Evolutionary conservation across 1,284 basidiomycete genomes (phyloP).

Genomic region (Rhizoctonia solani): DNA sequence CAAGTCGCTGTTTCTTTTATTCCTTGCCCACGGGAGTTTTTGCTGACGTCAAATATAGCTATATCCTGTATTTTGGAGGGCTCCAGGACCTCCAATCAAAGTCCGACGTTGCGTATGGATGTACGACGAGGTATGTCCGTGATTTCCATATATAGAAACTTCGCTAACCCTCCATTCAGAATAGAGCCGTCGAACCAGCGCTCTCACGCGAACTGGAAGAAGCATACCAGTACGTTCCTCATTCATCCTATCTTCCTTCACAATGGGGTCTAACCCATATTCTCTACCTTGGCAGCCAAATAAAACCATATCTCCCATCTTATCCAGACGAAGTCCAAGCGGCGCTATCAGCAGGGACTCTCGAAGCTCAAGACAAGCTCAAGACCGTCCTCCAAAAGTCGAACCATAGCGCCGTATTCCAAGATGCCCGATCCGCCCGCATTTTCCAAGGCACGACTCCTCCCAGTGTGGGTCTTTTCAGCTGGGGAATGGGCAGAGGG

Average conservation of each 20-base stretch:
- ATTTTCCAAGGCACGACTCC: slow-evolving; percentile 45
- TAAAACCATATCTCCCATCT: slow-evolving; percentile 50
- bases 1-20: slow-evolving; percentile 32
- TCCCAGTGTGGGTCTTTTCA: slow-evolving; percentile 10
- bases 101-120: slow-evolving; percentile 57
- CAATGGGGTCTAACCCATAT: not conserved
- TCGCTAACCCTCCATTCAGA: slow-evolving; percentile 37
- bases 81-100: slow-evolving; percentile 50
- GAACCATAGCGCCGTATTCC: slow-evolving; percentile 47
- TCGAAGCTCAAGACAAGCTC: slow-evolving; percentile 56
- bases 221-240: slow-evolving; percentile 47
- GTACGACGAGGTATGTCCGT: slow-evolving; percentile 51
- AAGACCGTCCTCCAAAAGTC: slow-evolving; percentile 47
- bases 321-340: slow-evolving; percentile 54
- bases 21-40: too few relatives aligned
- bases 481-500: not conserved
- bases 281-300: slow-evolving; percentile 39
- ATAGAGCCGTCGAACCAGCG: slow-evolving; percentile 47
- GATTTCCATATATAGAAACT: not conserved
- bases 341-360: slow-evolving; percentile 49
- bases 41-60: slow-evolving; percentile 43
- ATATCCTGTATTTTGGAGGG: slow-evolving; percentile 57
- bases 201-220: slow-evolving; percentile 55
- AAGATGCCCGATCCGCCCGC: slow-evolving; percentile 51
- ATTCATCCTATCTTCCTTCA: too few relatives aligned